Base-by-base conservation (phyloP, 169 alveolate genomes). In the Cryptosporidium sp. region DNA sequence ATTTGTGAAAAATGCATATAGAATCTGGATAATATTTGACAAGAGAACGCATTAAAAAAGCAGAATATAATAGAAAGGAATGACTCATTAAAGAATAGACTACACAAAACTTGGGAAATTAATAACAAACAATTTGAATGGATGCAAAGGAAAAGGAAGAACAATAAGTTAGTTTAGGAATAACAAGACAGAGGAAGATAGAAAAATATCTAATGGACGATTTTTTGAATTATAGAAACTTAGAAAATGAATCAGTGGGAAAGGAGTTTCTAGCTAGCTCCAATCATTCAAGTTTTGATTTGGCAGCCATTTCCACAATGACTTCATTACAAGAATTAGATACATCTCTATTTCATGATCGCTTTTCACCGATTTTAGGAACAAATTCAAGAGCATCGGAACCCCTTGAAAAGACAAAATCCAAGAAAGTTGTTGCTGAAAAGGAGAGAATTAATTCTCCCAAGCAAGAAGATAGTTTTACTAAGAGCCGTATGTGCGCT, bases 251-350 rank as follows among this genome's bases (percentile, higher is more conserved):
- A 6, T 31, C 52, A 65, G 50, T 65, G 71, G 48, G 50, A 31
- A 65, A 35, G 29, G 71, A 65, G 50, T n/a, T 33, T 9, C 18
- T 37, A 10, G 18, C 50, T n/a, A 65, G 16, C 26, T 8, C 21
- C 21, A 59, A 18, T 50, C 21, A 73, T 37, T 45, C 58, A 35
- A 18, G 41, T 35, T 73, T 52, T 35, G 70, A 41, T 43, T 70
- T 58, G 39, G 43, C 86, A n/a, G 39, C 71, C 8, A 73, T 73
- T 55, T 73, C 86, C n/a, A 80, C 89, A 10, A 58, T 50, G 41
- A 43, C 89, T 5, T 80, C 89, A n/a, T 50, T 62, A 14, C 89
- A 80, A 21, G 70, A 69, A 16, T 80, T 18, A 14, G 75, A 65
- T 21, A n/a, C 86, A 12, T 14, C 62, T n/a, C 31, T 73, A 18